Evolutionary conservation across 371 early-diverging fungal genomes (phyloP).

Genomic region (Mortierella sp.): DNA sequence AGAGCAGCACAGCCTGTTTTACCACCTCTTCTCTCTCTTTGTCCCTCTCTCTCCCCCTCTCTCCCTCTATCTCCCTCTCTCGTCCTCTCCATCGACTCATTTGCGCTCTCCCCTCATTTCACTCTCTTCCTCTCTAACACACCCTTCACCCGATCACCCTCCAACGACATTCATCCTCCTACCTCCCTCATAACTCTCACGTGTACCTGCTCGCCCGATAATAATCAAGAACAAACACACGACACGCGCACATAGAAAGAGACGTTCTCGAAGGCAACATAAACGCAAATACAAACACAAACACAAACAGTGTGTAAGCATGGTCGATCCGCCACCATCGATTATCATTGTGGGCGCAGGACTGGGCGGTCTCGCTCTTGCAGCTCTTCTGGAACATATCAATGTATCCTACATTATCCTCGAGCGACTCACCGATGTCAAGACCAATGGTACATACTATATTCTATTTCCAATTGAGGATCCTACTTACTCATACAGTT

Average conservation of each 20-base stretch:
- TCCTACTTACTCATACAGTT: too few relatives aligned
- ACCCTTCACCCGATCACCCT: not conserved
- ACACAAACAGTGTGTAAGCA: not conserved
- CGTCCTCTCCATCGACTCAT: too few relatives aligned
- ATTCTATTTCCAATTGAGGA: too few relatives aligned
- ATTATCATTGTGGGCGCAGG: conserved; percentile 22
- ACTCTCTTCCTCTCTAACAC: not conserved
- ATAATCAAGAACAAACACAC: not conserved
- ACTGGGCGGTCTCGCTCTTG: conserved; percentile 12
- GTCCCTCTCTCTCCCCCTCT: not conserved
- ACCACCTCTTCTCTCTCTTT: not conserved
- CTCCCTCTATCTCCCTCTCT: not conserved
- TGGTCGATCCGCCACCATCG: conserved; percentile 11
- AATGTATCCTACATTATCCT: not conserved
- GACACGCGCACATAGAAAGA: not conserved
- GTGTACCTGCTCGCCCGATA: not conserved
- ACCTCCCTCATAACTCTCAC: not conserved
- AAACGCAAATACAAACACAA: not conserved
- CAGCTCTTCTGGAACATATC: conserved; percentile 8
- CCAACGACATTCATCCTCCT: not conserved
- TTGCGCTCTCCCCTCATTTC: too few relatives aligned
- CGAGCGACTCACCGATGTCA: conserved; percentile 3
- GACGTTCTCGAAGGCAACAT: too few relatives aligned
- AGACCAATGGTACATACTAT: conserved; percentile 2
- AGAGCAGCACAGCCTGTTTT: conserved; percentile 3